Base-by-base conservation (phyloP, 768 basidiomycete genomes). In the Suillus fuscotomentosus region DNA sequence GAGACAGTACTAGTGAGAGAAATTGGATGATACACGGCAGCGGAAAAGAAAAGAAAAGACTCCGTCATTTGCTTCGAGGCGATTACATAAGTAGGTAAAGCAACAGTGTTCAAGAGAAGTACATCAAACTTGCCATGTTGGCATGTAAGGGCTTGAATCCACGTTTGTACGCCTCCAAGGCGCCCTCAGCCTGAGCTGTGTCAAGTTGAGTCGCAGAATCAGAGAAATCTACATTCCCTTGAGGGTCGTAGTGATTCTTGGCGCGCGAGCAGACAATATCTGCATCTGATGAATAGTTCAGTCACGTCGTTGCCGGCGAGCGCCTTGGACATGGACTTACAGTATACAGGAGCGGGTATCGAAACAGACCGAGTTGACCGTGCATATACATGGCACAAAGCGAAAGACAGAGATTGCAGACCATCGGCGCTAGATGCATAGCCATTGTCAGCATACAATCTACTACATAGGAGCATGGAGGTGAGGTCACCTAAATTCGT, bases 331-430 rank as follows among this genome's bases (percentile, higher is more conserved):
- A 41, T 57, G 11, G 39, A 41, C 88, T 70, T 70, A 92, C 91
- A 92, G 68, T 92, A 92, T 0, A 92, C 90, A 0, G 91, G 91
- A 0, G 91, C 91, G 0, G 91, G 91, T 59, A 92, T 92, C 0
- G 91, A 92, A 1, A 92, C 91, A 0, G 90, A 90, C 27, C 91
- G 86, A 3, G 91, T 92, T 11, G 90, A 86, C 3, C 91, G 84
- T 1, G 91, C 90, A 67, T 92, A 94, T 0, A 92, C 87, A 55
- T 95, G 91, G 70, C 91, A 92, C 0, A 95, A 79, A 0, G 91
- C 88, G 60, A 90, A 94, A 0, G 91, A 87, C 3, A 88, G 72
- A 0, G 83, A 81, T 68, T 94, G 93, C 48, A 94, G 75, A 17
- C 85, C 83, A 70, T 91, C 88, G 17, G 88, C 81, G 34, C 87